Percentiles rank a stretch among this genome's conserved stretches.
phyloP scores from a whole-genome alignment of 2,329 filamentous ascomycete genomes.

The Microcyclospora tardicrescens region DNA sequence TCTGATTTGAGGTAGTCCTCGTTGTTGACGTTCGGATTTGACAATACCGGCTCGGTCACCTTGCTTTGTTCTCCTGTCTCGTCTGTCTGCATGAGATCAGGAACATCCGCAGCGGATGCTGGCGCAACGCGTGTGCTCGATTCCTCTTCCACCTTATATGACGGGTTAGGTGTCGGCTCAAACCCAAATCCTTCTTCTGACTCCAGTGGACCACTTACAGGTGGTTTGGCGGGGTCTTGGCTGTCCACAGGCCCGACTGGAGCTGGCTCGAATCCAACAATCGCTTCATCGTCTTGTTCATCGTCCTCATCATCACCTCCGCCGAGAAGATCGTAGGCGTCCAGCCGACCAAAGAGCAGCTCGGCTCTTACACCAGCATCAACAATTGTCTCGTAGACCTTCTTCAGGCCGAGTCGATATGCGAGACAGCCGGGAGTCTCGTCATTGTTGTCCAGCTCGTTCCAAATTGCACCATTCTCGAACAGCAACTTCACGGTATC shows the following conservation, averaged over 20 bases:
- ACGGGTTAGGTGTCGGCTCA: constrained; percentile 21
- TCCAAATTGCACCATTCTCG: constrained; percentile 89
- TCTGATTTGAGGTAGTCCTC: constrained; percentile 36
- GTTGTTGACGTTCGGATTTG: constrained; percentile 30
- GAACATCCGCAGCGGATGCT: constrained; percentile 8
- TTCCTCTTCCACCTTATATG: constrained; percentile 17
- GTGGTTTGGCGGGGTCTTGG: constrained; percentile 3
- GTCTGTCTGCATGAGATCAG: constrained; percentile 14
- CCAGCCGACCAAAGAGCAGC: constrained; percentile 68
- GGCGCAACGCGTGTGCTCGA: constrained; percentile 4
- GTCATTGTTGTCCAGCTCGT: constrained; percentile 72
- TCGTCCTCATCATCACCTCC: constrained; percentile 39
- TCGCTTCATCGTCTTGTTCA: constrained; percentile 22
- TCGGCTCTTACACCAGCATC: constrained; percentile 86
- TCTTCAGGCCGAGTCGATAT: constrained; percentile 49
- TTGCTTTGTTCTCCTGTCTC: constrained; percentile 15
- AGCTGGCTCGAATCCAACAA: constrained; percentile 23
- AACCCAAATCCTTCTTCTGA: constrained; percentile 20
- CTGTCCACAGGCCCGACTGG: constrained; percentile 4
- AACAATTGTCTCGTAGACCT: constrained; percentile 70
- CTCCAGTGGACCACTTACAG: constrained; percentile 2
- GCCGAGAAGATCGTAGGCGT: constrained; percentile 62
- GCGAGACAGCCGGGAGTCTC: constrained; percentile 91
- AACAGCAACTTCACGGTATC: constrained; percentile 64
- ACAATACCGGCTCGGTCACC: constrained; percentile 13